Base-by-base conservation (phyloP, 2,329 filamentous ascomycete genomes). In the Coniochaeta sp. region DNA sequence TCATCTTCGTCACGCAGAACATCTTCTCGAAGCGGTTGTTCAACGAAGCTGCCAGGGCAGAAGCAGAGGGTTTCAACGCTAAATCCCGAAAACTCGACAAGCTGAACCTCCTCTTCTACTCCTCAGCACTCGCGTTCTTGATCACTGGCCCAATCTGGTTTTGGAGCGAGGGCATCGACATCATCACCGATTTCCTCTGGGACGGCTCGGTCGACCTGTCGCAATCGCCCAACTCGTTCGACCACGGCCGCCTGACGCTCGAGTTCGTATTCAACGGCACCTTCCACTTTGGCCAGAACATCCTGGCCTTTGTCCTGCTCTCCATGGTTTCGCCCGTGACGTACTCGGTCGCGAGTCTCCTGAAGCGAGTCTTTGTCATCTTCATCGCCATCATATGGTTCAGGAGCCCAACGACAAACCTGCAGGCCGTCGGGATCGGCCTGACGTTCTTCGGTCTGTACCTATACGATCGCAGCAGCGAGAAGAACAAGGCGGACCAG, bases 1-100 rank as follows among this genome's bases (percentile, higher is more conserved):
- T 98, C 60, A 89, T 98, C 65, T 99, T 99, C 70, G 95, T 99
- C 38, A 95, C 92, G 0, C 95, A 99, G 71, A 99, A 99, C 71
- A 99, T 99, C 61, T 96, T 97, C 66, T 98, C 93, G 22, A 99
- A 99, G 76, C 91, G 91, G 65, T 86, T 99, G 11, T 99, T 99
- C 80, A 99, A 97, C 73, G 93, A 97, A 71, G 91, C 91, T 7
- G 89, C 91, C 7, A 87, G 87, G 61, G 90, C 91, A 1, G 93
- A 97, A 74, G 85, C 87, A 8, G 91, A 96, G 59, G 84, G 84
- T 1, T 73, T 80, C 36, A 80, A 82, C 0, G 75, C 80, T 14
- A 82, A 83, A 60, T 83, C 86, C 50, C 86, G 87, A 63, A 98
- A 96, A 75, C 83, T 97, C 19, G 95, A 99, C 77, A 99, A 99